Evolutionary conservation across 2,329 filamentous ascomycete genomes (phyloP).

Genomic region (Mariannaea sp.): DNA sequence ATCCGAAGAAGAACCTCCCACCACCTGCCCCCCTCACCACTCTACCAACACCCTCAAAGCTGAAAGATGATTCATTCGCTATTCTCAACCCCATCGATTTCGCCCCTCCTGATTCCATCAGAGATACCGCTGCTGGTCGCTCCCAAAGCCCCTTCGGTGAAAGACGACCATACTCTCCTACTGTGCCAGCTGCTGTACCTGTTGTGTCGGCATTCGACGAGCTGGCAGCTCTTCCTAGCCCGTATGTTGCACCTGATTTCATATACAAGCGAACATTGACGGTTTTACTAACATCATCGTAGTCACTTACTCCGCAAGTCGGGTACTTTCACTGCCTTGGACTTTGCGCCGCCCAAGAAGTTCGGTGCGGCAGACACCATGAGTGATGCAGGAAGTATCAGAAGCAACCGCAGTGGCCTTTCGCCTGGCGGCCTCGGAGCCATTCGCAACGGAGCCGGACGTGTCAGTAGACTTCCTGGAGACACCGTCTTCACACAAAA

Average conservation of each 20-base stretch:
- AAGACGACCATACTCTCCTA: slow-evolving; percentile 74
- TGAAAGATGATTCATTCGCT: slow-evolving; percentile 81
- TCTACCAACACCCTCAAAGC: slow-evolving; percentile 82
- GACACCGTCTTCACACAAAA: slow-evolving; percentile 80
- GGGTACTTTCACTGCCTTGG: slow-evolving; percentile 75
- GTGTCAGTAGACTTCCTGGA: slow-evolving; percentile 81
- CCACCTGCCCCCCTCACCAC: slow-evolving; percentile 76
- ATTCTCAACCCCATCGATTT: slow-evolving; percentile 76
- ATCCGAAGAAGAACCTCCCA: slow-evolving; percentile 58
- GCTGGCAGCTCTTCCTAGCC: slow-evolving; percentile 82
- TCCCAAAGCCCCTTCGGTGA: slow-evolving; percentile 68
- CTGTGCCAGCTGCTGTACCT: slow-evolving; percentile 75
- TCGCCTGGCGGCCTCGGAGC: slow-evolving; percentile 71
- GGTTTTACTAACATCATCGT: slow-evolving; percentile 35
- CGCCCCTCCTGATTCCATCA: slow-evolving; percentile 73
- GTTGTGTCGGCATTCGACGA: slow-evolving; percentile 86
- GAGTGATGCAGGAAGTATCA: slow-evolving; percentile 70
- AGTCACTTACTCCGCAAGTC: slow-evolving; percentile 78
- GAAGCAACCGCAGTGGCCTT: slow-evolving; percentile 71
- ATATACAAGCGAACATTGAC: not conserved
- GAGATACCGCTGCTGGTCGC: slow-evolving; percentile 71
- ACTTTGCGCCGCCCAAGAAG: slow-evolving; percentile 79
- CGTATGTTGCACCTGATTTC: slow-evolving; percentile 63
- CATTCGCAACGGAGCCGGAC: slow-evolving; percentile 82
- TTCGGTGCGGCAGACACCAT: slow-evolving; percentile 66